Evolutionary conservation across 108 stramenopile species (phyloP).

Genomic region (Conticribra guillardii): DNA sequence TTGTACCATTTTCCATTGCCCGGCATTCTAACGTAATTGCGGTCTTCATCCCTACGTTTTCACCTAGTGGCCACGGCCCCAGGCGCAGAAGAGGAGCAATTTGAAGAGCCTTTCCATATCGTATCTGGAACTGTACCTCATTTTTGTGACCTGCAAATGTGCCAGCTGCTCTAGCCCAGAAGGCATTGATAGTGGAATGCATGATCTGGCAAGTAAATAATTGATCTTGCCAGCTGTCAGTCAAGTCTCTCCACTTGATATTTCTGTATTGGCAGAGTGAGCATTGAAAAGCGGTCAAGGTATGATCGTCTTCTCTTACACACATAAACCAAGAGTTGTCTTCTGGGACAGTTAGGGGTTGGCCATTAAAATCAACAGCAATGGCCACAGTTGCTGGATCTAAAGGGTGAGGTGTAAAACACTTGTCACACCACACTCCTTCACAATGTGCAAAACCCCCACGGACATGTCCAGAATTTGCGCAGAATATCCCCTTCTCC

Average conservation of each 20-base stretch:
- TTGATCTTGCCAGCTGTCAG: slow-evolving; percentile 6
- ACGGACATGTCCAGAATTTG: too few species aligned
- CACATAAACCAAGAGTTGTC: neutral
- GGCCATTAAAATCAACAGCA: slow-evolving; percentile 11
- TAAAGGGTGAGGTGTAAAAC: slow-evolving; percentile 8
- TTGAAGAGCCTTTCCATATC: neutral
- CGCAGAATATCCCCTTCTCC: slow-evolving; percentile 30
- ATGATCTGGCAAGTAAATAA: slow-evolving; percentile 10
- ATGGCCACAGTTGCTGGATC: neutral
- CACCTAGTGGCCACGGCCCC: slow-evolving; percentile 1
- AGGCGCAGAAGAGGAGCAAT: neutral
- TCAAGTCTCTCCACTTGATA: slow-evolving; percentile 8
- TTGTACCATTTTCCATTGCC: neutral
- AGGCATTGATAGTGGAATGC: slow-evolving; percentile 9
- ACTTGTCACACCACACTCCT: too few species aligned
- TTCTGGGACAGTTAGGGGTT: slow-evolving; percentile 4
- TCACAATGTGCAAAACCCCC: too few species aligned
- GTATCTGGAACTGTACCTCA: neutral
- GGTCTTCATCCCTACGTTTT: neutral
- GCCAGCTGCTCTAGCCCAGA: slow-evolving; percentile 7
- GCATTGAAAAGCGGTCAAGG: slow-evolving; percentile 9
- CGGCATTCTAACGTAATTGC: slow-evolving; percentile 7
- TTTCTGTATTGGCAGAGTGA: slow-evolving; percentile 15
- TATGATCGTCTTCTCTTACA: slow-evolving; percentile 16
- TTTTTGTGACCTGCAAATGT: neutral